Conservation (phyloP, 1,139 yeast species). For the Candida pseudocylindracea region DNA sequence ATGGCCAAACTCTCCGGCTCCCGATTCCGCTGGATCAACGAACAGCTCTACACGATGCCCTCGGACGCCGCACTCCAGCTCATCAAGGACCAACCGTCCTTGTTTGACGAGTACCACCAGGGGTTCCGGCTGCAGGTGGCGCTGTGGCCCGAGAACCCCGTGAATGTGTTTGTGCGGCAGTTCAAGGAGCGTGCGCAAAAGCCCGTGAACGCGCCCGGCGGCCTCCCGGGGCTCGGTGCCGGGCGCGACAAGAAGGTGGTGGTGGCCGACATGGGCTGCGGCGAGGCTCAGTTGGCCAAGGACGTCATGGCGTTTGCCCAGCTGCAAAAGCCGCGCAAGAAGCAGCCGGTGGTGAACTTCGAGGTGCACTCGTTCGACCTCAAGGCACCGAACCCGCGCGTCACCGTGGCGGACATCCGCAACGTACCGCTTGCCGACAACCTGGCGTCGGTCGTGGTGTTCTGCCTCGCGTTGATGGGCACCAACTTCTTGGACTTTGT, state of each 20-base stretch:
- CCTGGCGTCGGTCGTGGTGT: conserved; percentile 67
- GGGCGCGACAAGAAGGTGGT: conserved; percentile 24
- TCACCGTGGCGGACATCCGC: conserved; percentile 88
- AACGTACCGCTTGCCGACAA: conserved; percentile 67
- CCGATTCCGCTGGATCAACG: conserved; percentile 93
- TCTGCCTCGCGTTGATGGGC: conserved; percentile 93
- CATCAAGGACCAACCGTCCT: conserved; percentile 59
- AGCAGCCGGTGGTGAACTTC: conserved; percentile 16
- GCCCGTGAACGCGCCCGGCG: conserved; percentile 86
- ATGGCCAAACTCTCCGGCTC: conserved; percentile 87
- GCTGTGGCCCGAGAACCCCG: conserved; percentile 97
- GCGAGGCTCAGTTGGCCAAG: conserved; percentile 73
- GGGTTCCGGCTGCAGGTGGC: conserved; percentile 92
- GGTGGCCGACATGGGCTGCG: conserved; percentile 97
- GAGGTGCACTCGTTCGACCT: conserved; percentile 78
- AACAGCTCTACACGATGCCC: conserved; percentile 68
- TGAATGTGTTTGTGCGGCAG: conserved; percentile 63
- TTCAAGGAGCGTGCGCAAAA: conserved; percentile 33
- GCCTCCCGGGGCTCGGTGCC: conserved; percentile 44
- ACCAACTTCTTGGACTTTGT: conserved; percentile 86
- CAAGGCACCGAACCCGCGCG: conserved; percentile 65
- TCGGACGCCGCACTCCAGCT: conserved; percentile 59
- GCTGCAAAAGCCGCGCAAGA: conserved; percentile 8
- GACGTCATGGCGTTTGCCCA: conserved; percentile 32
- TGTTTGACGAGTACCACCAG: conserved; percentile 85